A percentile compares a stretch with the other conserved stretches of the same genome.
Evolutionary conservation across 495 filamentous ascomycete species (phyloP).

Genomic region (Penicillium crystallinum): DNA sequence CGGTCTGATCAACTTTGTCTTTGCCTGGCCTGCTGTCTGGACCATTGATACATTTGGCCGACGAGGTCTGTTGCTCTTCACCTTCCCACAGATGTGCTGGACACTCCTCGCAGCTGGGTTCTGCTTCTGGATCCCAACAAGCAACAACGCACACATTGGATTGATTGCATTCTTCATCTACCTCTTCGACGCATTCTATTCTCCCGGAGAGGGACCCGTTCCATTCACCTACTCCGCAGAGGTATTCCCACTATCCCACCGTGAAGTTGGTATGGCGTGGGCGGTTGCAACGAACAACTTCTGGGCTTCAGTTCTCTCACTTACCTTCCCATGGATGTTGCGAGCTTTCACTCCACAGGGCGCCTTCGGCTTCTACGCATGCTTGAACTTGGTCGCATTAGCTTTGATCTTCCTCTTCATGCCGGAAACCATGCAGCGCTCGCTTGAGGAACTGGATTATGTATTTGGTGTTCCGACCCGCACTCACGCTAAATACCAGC

Average conservation of each 20-base stretch:
- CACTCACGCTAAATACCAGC: slow-evolving; percentile 46
- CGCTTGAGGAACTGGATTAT: slow-evolving; percentile 54
- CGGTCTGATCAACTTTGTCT: slow-evolving; percentile 76
- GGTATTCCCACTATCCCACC: slow-evolving; percentile 68
- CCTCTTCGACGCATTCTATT: slow-evolving; percentile 68
- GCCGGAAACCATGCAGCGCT: slow-evolving; percentile 59
- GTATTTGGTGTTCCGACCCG: slow-evolving; percentile 50
- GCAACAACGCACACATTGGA: slow-evolving; percentile 49
- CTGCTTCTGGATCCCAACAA: slow-evolving; percentile 58
- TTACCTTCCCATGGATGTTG: slow-evolving; percentile 64
- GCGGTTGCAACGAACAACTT: slow-evolving; percentile 64
- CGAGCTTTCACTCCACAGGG: slow-evolving; percentile 43
- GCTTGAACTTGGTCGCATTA: slow-evolving; percentile 57
- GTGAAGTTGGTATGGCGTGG: slow-evolving; percentile 71
- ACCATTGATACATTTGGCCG: slow-evolving; percentile 85
- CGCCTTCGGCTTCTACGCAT: slow-evolving; percentile 57
- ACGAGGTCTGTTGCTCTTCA: slow-evolving; percentile 70
- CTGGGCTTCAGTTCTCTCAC: slow-evolving; percentile 59
- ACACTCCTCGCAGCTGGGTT: slow-evolving; percentile 68
- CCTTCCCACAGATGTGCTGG: slow-evolving; percentile 82
- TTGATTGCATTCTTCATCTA: slow-evolving; percentile 68
- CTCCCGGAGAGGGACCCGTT: slow-evolving; percentile 75
- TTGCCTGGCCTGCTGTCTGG: slow-evolving; percentile 75
- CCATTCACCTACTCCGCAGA: slow-evolving; percentile 79
- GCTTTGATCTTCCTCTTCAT: slow-evolving; percentile 64